These are phyloP conservation scores for Mesotaenium endlicherianum DNA, from an alignment of 139 green algal genomes.

Conservation along the genomic window DNA sequence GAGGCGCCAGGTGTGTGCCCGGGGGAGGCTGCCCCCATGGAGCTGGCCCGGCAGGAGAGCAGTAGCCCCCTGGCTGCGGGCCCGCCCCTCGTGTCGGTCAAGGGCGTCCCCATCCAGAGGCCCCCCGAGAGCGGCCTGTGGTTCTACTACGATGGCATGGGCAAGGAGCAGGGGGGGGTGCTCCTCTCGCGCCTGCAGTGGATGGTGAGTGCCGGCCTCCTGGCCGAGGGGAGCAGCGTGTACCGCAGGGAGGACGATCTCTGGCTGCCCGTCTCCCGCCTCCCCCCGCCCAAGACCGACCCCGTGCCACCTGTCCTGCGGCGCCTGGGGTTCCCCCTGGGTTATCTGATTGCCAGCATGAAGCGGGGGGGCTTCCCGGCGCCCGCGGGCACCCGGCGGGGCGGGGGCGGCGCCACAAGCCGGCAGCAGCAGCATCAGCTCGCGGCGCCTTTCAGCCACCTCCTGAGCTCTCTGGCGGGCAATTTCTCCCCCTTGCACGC, in stretches of 20 bases:
- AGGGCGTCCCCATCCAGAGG: background rate
- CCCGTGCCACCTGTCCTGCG: background rate
- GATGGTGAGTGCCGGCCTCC: constrained; percentile 7
- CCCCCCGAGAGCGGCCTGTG: background rate
- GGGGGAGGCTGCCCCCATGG: background rate
- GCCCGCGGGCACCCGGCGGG: too few relatives aligned
- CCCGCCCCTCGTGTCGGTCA: background rate
- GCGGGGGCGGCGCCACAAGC: too few relatives aligned
- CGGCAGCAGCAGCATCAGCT: too few relatives aligned
- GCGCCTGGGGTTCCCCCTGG: too few relatives aligned
- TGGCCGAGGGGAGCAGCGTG: constrained; percentile 9
- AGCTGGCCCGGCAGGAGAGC: background rate
- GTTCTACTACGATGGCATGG: constrained; percentile 25
- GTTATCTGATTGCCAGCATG: too few relatives aligned
- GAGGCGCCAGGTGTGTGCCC: too few relatives aligned
- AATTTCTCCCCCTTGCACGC: too few relatives aligned
- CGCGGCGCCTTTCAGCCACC: too few relatives aligned
- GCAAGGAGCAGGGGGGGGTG: constrained; percentile 22
- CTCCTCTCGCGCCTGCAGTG: constrained; percentile 14
- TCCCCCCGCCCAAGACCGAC: background rate
- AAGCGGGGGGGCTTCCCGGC: too few relatives aligned
- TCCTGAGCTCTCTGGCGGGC: too few relatives aligned
- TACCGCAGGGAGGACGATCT: constrained; percentile 3
- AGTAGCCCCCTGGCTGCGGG: background rate
- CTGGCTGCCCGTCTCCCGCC: background rate